These are phyloP conservation scores for Cyberlindnera veronae DNA, from an alignment of 805 yeast genomes.

Conservation along the genomic window DNA sequence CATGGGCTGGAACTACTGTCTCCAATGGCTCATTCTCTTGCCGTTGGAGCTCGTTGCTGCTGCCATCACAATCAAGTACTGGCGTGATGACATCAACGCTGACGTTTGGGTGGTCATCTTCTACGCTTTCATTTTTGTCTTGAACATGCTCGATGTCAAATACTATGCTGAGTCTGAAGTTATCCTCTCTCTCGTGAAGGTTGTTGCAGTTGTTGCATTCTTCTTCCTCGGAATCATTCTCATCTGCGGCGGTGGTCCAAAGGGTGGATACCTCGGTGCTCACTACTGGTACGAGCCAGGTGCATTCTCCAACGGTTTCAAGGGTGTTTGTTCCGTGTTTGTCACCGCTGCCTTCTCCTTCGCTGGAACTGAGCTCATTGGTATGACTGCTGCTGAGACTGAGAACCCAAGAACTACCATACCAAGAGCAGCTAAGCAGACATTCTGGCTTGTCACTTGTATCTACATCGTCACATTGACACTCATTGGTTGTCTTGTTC, in stretches of 20 bases:
- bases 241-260: constrained; percentile 53
- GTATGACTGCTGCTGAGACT: constrained; percentile 76
- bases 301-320: constrained; percentile 49
- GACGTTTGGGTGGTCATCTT: constrained; percentile 59
- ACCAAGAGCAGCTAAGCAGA: constrained; percentile 76
- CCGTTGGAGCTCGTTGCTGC: constrained; percentile 60
- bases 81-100: constrained; percentile 46
- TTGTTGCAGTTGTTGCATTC: constrained; percentile 45
- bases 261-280: constrained; percentile 45
- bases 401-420: constrained; percentile 61
- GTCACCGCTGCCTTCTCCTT: constrained; percentile 76
- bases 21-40: constrained; percentile 51
- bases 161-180: constrained; percentile 57
- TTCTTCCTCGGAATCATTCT: constrained; percentile 45
- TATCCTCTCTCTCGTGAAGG: constrained; percentile 42
- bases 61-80: constrained; percentile 51
- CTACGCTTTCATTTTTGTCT: constrained; percentile 41
- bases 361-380: constrained; percentile 69
- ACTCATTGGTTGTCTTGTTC: constrained; percentile 67
- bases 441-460: constrained; percentile 71
- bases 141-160: constrained; percentile 49
- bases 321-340: too few relatives aligned
- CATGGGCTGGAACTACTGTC: constrained; percentile 48
- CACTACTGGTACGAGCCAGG: constrained; percentile 52
- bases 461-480: constrained; percentile 59